phyloP scores from a whole-genome alignment of 2,329 filamentous ascomycete species.

The Venturiaceae sp. region DNA sequence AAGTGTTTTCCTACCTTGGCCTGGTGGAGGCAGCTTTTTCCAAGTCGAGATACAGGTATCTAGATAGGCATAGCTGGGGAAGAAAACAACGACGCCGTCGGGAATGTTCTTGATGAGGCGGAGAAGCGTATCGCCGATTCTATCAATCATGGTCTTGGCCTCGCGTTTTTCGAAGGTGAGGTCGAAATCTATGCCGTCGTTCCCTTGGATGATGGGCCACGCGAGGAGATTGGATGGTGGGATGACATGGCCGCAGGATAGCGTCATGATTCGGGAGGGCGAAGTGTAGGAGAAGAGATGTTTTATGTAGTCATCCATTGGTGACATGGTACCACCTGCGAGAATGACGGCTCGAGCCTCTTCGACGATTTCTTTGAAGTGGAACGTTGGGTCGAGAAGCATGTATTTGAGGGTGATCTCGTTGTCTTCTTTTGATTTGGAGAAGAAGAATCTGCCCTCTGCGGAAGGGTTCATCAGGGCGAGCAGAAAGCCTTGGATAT shows the following conservation, averaged over 20 bases:
- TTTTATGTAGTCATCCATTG: constrained; percentile 79
- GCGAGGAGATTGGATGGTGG: constrained; percentile 72
- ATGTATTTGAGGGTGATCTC: constrained; percentile 69
- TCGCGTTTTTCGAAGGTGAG: constrained; percentile 78
- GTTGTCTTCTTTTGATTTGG: constrained; percentile 30
- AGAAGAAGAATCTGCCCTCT: constrained; percentile 52
- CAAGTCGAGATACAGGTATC: constrained; percentile 51
- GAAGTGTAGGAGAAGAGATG: constrained; percentile 75
- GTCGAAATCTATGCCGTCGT: constrained; percentile 54
- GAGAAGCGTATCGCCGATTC: constrained; percentile 65
- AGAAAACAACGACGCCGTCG: constrained; percentile 89
- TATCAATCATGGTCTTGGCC: constrained; percentile 56
- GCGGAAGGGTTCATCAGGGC: constrained; percentile 77
- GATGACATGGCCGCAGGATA: constrained; percentile 93
- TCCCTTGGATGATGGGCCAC: constrained; percentile 51
- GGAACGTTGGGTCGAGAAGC: constrained; percentile 80
- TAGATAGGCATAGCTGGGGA: constrained; percentile 89
- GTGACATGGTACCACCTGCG: constrained; percentile 95
- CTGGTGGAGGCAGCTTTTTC: constrained; percentile 18
- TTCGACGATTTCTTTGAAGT: constrained; percentile 80
- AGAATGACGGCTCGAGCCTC: constrained; percentile 80
- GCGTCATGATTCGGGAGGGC: constrained; percentile 56
- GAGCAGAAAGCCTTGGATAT: constrained; percentile 60
- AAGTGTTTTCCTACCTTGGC: constrained; percentile 25
- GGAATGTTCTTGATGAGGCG: constrained; percentile 66